Evolutionary conservation across 2,329 filamentous ascomycete genomes (phyloP).

Genomic region (Drechslerella dactyloides): DNA sequence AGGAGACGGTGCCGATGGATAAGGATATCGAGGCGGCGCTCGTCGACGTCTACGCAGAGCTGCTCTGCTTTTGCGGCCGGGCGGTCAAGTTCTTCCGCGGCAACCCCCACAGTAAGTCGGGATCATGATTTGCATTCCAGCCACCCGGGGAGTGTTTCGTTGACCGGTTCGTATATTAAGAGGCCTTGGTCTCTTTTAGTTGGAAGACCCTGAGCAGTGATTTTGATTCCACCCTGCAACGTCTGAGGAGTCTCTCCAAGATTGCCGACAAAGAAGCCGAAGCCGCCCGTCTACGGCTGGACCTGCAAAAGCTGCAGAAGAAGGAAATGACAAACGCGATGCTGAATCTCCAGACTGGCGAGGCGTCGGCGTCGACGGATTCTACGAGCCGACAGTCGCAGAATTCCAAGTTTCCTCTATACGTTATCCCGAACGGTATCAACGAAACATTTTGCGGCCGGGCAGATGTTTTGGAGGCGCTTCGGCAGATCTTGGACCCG

Average conservation of each 20-base stretch:
- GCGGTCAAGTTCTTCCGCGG: constrained; percentile 56
- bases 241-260: constrained; percentile 54
- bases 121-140: neutral
- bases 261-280: constrained; percentile 56
- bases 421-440: constrained; percentile 47
- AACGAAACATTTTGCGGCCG: constrained; percentile 51
- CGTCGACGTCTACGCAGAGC: constrained; percentile 56
- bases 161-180: constrained; percentile 2
- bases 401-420: constrained; percentile 38
- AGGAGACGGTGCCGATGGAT: constrained; percentile 55
- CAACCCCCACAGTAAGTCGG: constrained; percentile 53
- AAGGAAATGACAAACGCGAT: constrained; percentile 33
- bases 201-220: constrained; percentile 54
- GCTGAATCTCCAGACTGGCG: constrained; percentile 29
- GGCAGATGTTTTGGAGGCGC: constrained; percentile 35
- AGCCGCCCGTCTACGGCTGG: constrained; percentile 54
- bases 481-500: constrained; percentile 25
- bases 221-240: constrained; percentile 50
- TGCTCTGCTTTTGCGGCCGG: constrained; percentile 57
- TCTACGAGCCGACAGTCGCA: neutral
- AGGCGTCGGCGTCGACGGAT: constrained; percentile 5
- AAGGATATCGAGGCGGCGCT: constrained; percentile 54
- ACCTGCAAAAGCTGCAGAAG: constrained; percentile 35
- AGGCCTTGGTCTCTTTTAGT: constrained; percentile 50
- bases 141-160: neutral